Evolutionary conservation across 306 rosid species (phyloP).

Genomic region (Pyrus betulifolia): DNA sequence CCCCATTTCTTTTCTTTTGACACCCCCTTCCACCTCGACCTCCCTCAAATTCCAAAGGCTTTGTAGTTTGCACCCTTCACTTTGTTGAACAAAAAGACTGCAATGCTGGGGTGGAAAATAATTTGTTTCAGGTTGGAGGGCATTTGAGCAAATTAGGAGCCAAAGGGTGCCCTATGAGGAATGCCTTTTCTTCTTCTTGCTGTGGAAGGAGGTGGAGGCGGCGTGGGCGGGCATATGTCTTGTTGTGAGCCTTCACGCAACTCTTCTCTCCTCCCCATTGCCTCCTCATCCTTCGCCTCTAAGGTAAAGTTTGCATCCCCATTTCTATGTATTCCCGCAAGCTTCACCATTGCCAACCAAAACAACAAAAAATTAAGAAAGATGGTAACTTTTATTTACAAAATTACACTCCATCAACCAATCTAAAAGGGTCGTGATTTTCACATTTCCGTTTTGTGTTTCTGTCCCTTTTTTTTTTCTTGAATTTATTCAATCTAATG

Average conservation of each 20-base stretch:
- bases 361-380: background rate
- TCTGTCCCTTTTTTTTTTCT: background rate
- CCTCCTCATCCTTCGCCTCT: constrained; percentile 44
- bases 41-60: background rate
- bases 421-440: background rate
- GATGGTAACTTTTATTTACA: background rate
- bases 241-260: constrained; percentile 80
- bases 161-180: constrained; percentile 93
- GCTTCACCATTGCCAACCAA: constrained; percentile 34
- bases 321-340: constrained; percentile 70
- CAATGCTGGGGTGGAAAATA: background rate
- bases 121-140: background rate
- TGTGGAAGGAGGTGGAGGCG: constrained; percentile 67
- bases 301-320: constrained; percentile 66
- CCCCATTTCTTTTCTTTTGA: constrained; percentile 20
- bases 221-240: constrained; percentile 64
- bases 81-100: constrained; percentile 15
- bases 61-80: constrained; percentile 10
- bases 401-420: background rate
- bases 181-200: constrained; percentile 96
- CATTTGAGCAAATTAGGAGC: constrained; percentile 30
- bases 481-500: background rate
- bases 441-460: too few relatives aligned
- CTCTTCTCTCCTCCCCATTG: constrained; percentile 34
- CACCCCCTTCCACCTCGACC: background rate